These are phyloP conservation scores for Wallemia ichthyophaga DNA, from an alignment of 1,284 basidiomycete genomes.

Conservation along the genomic window DNA sequence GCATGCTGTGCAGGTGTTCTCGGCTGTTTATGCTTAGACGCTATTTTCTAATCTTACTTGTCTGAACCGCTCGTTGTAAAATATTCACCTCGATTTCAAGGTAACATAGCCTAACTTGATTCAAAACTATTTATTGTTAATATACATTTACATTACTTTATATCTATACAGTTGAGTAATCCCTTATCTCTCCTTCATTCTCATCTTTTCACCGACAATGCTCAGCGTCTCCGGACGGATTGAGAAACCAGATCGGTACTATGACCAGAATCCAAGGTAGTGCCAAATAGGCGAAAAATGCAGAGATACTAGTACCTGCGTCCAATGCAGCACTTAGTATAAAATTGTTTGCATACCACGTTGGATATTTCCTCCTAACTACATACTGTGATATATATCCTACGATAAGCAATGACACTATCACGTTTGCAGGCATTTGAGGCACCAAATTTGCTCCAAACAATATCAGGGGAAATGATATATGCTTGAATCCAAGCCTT, in stretches of 20 bases:
- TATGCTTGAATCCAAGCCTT: slow-evolving; percentile 6
- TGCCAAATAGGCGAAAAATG: slow-evolving; percentile 12
- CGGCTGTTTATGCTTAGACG: background rate
- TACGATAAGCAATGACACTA: slow-evolving; percentile 12
- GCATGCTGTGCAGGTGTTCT: background rate
- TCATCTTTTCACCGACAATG: background rate
- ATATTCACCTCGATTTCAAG: no score
- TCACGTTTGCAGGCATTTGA: slow-evolving; percentile 14
- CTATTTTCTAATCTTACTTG: background rate
- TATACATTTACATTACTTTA: no score
- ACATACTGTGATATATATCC: slow-evolving; percentile 13
- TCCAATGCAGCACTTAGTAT: slow-evolving; percentile 13
- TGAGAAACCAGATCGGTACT: background rate
- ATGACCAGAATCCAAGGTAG: background rate
- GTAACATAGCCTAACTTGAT: no score
- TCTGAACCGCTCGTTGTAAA: no score
- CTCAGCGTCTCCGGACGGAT: background rate
- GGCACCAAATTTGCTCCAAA: slow-evolving; percentile 12
- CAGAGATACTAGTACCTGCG: slow-evolving; percentile 12
- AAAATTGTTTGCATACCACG: slow-evolving; percentile 14
- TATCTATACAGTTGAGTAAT: background rate
- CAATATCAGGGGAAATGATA: slow-evolving; percentile 13
- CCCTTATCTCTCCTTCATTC: background rate
- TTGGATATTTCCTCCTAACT: slow-evolving; percentile 10
- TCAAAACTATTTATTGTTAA: background rate